phyloP scores from a whole-genome alignment of 768 basidiomycete species.

The Rubroboletus satanas region DNA sequence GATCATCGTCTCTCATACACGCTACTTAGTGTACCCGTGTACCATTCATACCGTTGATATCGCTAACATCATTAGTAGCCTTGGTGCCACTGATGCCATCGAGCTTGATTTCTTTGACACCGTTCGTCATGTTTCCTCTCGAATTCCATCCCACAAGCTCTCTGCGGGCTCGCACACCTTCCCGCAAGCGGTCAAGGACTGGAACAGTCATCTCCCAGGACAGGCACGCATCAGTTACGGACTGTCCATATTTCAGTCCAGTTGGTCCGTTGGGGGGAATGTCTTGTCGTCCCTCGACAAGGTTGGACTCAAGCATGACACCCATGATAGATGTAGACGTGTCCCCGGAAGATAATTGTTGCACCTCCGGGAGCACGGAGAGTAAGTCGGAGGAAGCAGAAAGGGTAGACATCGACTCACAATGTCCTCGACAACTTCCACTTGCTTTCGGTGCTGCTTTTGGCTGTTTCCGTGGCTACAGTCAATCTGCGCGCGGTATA shows the following conservation, averaged over 20 bases:
- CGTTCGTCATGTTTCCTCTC: conserved; percentile 6
- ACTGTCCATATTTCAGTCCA: conserved; percentile 77
- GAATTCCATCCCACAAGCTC: conserved; percentile 39
- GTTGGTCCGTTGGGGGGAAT: conserved; percentile 69
- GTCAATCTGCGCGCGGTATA: conserved; percentile 59
- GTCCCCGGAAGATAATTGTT: conserved; percentile 67
- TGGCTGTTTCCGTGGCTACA: conserved; percentile 96
- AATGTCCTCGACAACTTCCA: conserved; percentile 86
- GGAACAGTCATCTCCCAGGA: conserved; percentile 87
- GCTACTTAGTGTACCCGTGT: neutral
- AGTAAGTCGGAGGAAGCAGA: conserved; percentile 9
- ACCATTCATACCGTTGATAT: conserved; percentile 18
- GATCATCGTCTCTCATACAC: neutral
- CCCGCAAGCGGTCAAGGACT: conserved; percentile 77
- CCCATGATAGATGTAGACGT: conserved; percentile 78
- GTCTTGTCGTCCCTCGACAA: conserved; percentile 83
- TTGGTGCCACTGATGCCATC: conserved; percentile 9
- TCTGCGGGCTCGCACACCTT: conserved; percentile 79
- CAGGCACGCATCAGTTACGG: conserved; percentile 87
- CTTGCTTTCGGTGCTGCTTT: conserved; percentile 88
- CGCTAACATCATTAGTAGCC: conserved; percentile 18
- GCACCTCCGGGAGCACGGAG: conserved; percentile 44
- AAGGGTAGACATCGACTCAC: conserved; percentile 41
- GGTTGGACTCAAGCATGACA: conserved; percentile 94
- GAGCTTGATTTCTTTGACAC: conserved; percentile 14